Conservation (phyloP, 768 basidiomycete genomes). For the Boletus tomentosulus region DNA sequence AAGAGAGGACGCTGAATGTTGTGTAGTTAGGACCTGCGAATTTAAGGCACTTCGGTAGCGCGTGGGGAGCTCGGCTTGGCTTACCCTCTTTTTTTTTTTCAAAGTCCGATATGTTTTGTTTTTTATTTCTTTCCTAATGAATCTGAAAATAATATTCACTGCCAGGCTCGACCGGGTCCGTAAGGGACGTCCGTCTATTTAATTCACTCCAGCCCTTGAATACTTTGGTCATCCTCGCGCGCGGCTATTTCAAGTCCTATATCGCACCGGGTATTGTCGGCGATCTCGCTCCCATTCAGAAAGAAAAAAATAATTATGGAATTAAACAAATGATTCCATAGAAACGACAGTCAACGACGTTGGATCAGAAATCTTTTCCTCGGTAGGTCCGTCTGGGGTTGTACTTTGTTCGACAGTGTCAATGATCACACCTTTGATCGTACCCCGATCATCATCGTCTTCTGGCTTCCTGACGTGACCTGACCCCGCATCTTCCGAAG, state of each 20-base stretch:
- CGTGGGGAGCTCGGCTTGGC: slow-evolving; percentile 29
- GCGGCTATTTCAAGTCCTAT: not conserved
- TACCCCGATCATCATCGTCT: slow-evolving; percentile 44
- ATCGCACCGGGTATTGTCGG: not conserved
- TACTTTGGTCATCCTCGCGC: slow-evolving; percentile 13
- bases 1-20: slow-evolving; percentile 28
- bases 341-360: slow-evolving; percentile 18
- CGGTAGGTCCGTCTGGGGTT: slow-evolving; percentile 3
- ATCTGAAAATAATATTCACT: not conserved
- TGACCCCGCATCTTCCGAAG: slow-evolving; percentile 8
- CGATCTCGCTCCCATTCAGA: slow-evolving; percentile 3
- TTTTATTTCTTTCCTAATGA: slow-evolving; percentile 12
- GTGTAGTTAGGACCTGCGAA: slow-evolving; percentile 33
- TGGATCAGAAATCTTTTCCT: slow-evolving; percentile 20
- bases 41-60: slow-evolving; percentile 40
- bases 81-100: slow-evolving; percentile 32
- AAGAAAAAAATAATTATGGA: not conserved
- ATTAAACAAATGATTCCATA: slow-evolving; percentile 20
- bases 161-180: too few species aligned
- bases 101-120: slow-evolving; percentile 27
- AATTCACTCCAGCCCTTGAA: slow-evolving; percentile 21
- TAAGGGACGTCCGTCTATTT: not conserved
- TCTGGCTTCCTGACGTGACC: slow-evolving; percentile 12
- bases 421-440: slow-evolving; percentile 31
- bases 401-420: slow-evolving; percentile 13